Base-by-base conservation (phyloP, 345 rosid genomes). In the Salix koriyanagi region DNA sequence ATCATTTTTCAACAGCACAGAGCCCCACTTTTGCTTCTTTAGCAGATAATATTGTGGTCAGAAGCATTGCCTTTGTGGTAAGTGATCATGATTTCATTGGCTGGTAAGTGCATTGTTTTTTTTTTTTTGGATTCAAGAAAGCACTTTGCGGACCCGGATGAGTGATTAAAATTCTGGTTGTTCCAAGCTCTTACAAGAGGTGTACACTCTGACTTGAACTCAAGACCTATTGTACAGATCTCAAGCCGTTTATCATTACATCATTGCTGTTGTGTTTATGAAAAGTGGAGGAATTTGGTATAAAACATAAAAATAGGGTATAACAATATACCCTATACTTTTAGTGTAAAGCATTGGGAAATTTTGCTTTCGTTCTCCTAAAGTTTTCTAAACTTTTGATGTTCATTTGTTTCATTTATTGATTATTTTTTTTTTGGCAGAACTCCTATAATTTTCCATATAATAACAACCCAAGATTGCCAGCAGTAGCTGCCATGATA, bases 401-500 rank as follows among this genome's bases (percentile, higher is more conserved):
- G 11, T 12, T 23, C 7, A 56, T 61, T 13, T 65, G 39, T 65
- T 65, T 1, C 44, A 16, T 5, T 50, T 50, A 46, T 46, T 46
- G 50, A 4, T 46, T 46, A 26, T 25, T 25, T 32, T 26, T 70
- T 44, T 48, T 2, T 39, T 13, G 23, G 46, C 85, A 94, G 99
- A 93, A 95, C 69, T 78, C 97, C 1, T 86, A 88, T 80, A 93
- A 91, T 75, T 73, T 77, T 23, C 94, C 86, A 1, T 50, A 74
- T 72, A 16, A 77, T n/a, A 72, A 71, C 4, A 90, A 87, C 75
- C 85, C 78, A 6, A 85, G 76, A 54, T 30, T 3, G 1, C 85
- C 91, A 10, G 98, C 98, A 0, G 92, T 74, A 13, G 98, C 96
- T 0, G 96, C 97, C 0, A 44, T 89, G 88, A 73, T 95, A 12